A percentile compares a stretch with the other conserved stretches of the same genome.
Conservation (phyloP, 176 grass and related monocot genomes). For the Musa acuminata region DNA sequence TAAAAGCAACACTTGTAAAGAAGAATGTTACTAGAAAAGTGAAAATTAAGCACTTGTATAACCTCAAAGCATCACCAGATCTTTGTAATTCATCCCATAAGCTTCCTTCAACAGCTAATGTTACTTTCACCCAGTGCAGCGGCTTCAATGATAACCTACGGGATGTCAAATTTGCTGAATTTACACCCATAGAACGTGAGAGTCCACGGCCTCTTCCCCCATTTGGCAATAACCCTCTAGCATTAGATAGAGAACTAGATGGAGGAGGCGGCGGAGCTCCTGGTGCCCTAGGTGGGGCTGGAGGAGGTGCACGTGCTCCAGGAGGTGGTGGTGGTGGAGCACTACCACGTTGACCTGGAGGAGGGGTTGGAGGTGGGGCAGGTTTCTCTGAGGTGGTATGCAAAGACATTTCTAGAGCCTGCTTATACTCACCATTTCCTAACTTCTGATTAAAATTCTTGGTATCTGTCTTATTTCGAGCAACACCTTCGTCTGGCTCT, state of each 20-base stretch:
- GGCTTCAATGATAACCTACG: slow-evolving; percentile 80
- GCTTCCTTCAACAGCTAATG: slow-evolving; percentile 81
- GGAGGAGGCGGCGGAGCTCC: slow-evolving; percentile 55
- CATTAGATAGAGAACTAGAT: slow-evolving; percentile 28
- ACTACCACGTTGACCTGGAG: slow-evolving; percentile 27
- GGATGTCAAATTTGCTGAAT: slow-evolving; percentile 33
- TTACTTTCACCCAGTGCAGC: slow-evolving; percentile 91
- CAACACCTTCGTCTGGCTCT: slow-evolving; percentile 29
- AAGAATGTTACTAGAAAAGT: background rate
- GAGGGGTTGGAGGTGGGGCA: slow-evolving; percentile 60
- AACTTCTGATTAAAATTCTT: slow-evolving; percentile 32
- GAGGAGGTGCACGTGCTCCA: slow-evolving; percentile 42
- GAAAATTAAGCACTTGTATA: slow-evolving; percentile 17
- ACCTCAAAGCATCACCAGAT: slow-evolving; percentile 66
- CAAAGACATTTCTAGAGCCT: slow-evolving; percentile 41
- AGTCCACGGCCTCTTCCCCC: slow-evolving; percentile 62
- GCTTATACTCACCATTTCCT: slow-evolving; percentile 33
- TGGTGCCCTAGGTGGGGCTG: slow-evolving; percentile 70
- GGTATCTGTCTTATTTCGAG: slow-evolving; percentile 41
- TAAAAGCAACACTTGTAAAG: slow-evolving; percentile 4
- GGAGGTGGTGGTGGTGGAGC: slow-evolving; percentile 31
- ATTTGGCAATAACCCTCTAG: slow-evolving; percentile 28
- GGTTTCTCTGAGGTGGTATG: slow-evolving; percentile 46
- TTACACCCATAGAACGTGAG: slow-evolving; percentile 32
- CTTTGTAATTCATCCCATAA: slow-evolving; percentile 90